Conservation (phyloP, 306 rosid species). For the Rosa rugosa region DNA sequence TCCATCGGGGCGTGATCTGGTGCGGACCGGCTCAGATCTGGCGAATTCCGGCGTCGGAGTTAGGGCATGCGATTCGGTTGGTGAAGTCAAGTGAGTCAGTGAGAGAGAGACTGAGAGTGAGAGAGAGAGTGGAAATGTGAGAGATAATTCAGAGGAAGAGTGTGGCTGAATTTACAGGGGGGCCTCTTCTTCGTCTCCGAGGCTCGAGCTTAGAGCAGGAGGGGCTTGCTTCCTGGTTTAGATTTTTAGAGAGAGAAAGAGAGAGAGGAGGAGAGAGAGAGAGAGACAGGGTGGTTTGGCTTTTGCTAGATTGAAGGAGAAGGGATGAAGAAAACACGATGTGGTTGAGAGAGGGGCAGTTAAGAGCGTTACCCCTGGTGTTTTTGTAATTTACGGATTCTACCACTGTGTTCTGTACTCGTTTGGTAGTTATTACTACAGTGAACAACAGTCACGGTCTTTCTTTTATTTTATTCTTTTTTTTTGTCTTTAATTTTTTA, state of each 20-base stretch:
- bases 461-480: not conserved
- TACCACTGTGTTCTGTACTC: slow-evolving; percentile 29
- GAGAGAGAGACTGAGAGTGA: slow-evolving; percentile 10
- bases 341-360: slow-evolving; percentile 15
- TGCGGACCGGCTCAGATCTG: slow-evolving; percentile 48
- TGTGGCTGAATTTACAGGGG: slow-evolving; percentile 12
- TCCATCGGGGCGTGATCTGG: slow-evolving; percentile 69
- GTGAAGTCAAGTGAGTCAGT: not conserved
- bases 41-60: slow-evolving; percentile 8
- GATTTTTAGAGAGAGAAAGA: slow-evolving; percentile 15
- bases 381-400: slow-evolving; percentile 32
- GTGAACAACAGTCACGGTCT: not conserved
- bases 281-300: slow-evolving; percentile 3
- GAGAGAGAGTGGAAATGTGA: slow-evolving; percentile 10
- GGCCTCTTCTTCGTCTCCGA: not conserved
- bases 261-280: slow-evolving; percentile 20
- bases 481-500: not conserved
- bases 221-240: slow-evolving; percentile 2
- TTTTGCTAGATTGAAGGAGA: slow-evolving; percentile 16
- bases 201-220: slow-evolving; percentile 5
- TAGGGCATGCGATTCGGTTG: slow-evolving; percentile 23
- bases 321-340: slow-evolving; percentile 12
- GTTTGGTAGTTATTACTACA: not conserved
- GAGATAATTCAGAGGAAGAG: slow-evolving; percentile 6
- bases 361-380: slow-evolving; percentile 17